Percentiles rank a stretch among this genome's conserved stretches.
Evolutionary conservation across 805 yeast genomes (phyloP).

Genomic region (Pichia ethanolica): DNA sequence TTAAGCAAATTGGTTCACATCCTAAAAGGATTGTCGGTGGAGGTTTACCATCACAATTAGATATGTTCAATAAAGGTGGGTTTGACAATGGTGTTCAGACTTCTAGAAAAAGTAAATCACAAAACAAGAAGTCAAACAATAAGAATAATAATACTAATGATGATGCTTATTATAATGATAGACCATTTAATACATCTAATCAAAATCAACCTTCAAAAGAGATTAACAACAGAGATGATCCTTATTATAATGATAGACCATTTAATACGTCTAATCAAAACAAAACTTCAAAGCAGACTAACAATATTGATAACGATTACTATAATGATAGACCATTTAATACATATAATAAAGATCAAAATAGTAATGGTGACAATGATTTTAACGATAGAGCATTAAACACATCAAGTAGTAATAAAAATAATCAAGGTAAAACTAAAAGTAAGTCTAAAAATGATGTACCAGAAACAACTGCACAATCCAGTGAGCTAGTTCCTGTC

Average conservation of each 20-base stretch:
- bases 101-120: background rate
- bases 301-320: background rate
- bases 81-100: background rate
- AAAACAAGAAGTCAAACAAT: background rate
- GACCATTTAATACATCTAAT: background rate
- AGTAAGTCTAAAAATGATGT: too few species aligned
- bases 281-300: background rate
- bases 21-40: background rate
- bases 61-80: background rate
- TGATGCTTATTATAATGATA: background rate
- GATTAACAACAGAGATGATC: background rate
- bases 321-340: conserved; percentile 1
- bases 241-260: background rate
- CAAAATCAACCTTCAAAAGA: background rate
- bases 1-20: background rate
- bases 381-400: background rate
- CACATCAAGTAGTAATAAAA: background rate
- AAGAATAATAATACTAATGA: background rate
- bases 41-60: conserved; percentile 1
- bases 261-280: background rate
- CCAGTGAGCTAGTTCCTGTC: background rate
- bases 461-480: background rate
- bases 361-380: background rate
- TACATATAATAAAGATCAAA: background rate
- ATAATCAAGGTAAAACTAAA: too few species aligned